Evolutionary conservation across 2,329 filamentous ascomycete species (phyloP), one percentile per base, ranked within the genome.

Genomic region (Nemania sp.): DNA sequence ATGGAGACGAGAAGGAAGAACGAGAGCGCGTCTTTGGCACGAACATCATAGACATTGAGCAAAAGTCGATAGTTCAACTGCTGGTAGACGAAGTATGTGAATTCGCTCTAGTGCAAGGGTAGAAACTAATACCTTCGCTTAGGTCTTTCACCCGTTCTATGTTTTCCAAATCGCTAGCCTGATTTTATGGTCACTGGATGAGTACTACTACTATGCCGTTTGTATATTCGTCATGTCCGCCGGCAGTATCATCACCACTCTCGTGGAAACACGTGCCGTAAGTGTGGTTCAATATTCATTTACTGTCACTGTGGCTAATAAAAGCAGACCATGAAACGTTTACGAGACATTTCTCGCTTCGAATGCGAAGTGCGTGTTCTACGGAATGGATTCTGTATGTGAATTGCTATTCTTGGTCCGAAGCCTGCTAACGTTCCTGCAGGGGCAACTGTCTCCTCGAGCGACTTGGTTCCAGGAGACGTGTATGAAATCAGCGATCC

Each of bases 401-500:
- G 24, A 5, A 39, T 36, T 43, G 3, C 14, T 23, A 22, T 28
- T 31, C 47, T 33, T 11, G 28, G 33, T 24, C 39, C 9, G 26
- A 26, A 22, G 8, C 17, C 44, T 65, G 47, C 68, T 73, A 58
- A 74, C 33, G 33, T 24, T 47, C 43, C 40, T 20, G 36, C 23
- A 88, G 86, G 86, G 94, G 86, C 90, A 66, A 89, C 91, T 63
- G 83, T 97, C 39, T 82, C 87, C 34, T 97, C 93, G 0, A 83
- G 84, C 61, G 92, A 97, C 63, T 80, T 99, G 19, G 92, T 97
- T 8, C 94, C 95, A 1, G 94, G 94, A 26, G 94, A 99, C 70
- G 86, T 99, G 6, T 99, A 96, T 72, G 94, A 99, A 76, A 83
- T 99, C 44, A 97, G 93, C 52, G 95, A 99, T 70, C 94, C 94